Percentiles rank a stretch among this genome's conserved stretches.
phyloP scores from a whole-genome alignment of 805 yeast genomes.

The Grigorovia yakushimaensis region DNA sequence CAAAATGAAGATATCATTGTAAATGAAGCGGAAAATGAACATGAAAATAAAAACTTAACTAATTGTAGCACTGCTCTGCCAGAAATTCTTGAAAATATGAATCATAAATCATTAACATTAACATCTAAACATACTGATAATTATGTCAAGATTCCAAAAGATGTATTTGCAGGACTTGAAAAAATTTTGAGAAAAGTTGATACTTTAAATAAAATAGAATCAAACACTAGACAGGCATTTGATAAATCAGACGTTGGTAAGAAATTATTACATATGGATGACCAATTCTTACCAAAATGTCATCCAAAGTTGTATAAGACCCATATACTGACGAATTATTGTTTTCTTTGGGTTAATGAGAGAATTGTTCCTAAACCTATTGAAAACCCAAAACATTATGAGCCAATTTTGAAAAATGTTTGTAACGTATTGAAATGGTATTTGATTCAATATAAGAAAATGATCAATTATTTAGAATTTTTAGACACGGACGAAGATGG shows the following conservation, averaged over 20 bases:
- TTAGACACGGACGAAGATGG: slow-evolving; percentile 1
- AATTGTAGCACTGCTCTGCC: too few species aligned
- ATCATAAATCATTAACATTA: neutral
- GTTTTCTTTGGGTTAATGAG: slow-evolving; percentile 8
- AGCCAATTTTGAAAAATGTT: slow-evolving; percentile 7
- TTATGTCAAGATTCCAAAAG: neutral
- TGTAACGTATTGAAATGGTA: slow-evolving; percentile 11
- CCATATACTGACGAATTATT: slow-evolving; percentile 7
- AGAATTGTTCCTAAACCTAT: slow-evolving; percentile 1
- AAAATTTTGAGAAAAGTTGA: slow-evolving; percentile 11
- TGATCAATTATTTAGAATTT: slow-evolving; percentile 6
- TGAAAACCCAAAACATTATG: neutral
- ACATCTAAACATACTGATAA: neutral
- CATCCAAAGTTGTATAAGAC: slow-evolving; percentile 8
- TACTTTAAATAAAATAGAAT: slow-evolving; percentile 6
- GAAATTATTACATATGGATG: slow-evolving; percentile 2
- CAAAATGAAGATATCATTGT: neutral
- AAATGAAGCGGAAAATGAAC: neutral
- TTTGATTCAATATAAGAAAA: slow-evolving; percentile 10
- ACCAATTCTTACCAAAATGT: slow-evolving; percentile 5
- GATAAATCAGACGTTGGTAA: slow-evolving; percentile 2
- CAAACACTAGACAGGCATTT: slow-evolving; percentile 2
- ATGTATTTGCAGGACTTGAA: neutral
- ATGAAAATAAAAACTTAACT: too few species aligned
- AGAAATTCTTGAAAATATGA: too few species aligned